A percentile compares a stretch with the other conserved stretches of the same genome.
Conservation (phyloP, 1,284 basidiomycete species). For the Waitea zeae region DNA sequence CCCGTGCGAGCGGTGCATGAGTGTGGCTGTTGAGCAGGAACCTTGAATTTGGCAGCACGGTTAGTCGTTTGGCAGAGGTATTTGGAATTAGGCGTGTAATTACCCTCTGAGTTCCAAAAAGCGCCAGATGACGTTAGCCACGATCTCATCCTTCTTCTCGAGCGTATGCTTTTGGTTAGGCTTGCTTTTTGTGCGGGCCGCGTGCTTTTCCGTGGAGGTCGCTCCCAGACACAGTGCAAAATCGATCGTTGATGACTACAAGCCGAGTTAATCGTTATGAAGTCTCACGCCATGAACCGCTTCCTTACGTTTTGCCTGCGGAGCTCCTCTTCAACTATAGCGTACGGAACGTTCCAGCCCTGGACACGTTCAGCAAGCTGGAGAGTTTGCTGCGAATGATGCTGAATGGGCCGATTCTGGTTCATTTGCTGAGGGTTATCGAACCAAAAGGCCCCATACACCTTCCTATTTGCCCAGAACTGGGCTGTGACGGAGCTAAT, state of each 20-base stretch:
- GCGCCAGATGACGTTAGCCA: constrained; percentile 96
- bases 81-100: constrained; percentile 12
- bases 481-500: constrained; percentile 60
- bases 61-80: no score
- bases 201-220: constrained; percentile 64
- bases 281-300: constrained; percentile 3
- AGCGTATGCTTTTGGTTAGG: constrained; percentile 29
- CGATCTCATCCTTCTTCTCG: constrained; percentile 97
- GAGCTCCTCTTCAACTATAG: constrained; percentile 85
- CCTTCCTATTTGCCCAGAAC: constrained; percentile 67
- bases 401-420: constrained; percentile 40
- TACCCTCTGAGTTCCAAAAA: constrained; percentile 93
- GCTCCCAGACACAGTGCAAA: constrained; percentile 90
- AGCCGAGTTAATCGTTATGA: background rate
- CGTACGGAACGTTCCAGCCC: constrained; percentile 85
- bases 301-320: constrained; percentile 77
- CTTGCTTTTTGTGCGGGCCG: constrained; percentile 57
- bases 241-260: constrained; percentile 89
- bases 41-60: constrained; percentile 27
- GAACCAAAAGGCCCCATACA: constrained; percentile 66
- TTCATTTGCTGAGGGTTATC: constrained; percentile 30
- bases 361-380: constrained; percentile 78
- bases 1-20: constrained; percentile 81
- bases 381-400: constrained; percentile 64
- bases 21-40: constrained; percentile 81